These are phyloP conservation scores for Aureobasidium musti DNA, from an alignment of 2,329 filamentous ascomycete genomes.

Conservation along the genomic window DNA sequence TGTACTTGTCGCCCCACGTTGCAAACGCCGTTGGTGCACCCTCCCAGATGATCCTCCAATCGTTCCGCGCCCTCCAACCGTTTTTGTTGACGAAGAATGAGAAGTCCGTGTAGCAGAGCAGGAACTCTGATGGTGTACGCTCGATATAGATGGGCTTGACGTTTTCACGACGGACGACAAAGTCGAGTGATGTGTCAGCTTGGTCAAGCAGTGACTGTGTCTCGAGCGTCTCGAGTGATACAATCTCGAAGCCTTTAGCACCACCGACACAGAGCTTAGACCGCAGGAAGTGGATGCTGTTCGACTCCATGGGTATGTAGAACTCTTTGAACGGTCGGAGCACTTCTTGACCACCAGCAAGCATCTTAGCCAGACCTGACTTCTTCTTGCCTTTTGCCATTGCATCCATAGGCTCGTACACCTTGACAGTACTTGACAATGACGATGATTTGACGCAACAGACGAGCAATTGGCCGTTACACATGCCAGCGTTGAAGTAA, in stretches of 20 bases:
- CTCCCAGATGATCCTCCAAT: slow-evolving; percentile 98
- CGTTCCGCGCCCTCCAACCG: slow-evolving; percentile 91
- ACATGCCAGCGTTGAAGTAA: slow-evolving; percentile 98
- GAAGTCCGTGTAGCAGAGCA: slow-evolving; percentile 98
- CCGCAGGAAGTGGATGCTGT: slow-evolving; percentile 95
- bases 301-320: slow-evolving; percentile 98
- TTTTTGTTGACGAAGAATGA: slow-evolving; percentile 99
- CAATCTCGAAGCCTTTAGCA: slow-evolving; percentile 93
- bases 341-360: slow-evolving; percentile 89
- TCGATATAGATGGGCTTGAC: slow-evolving; percentile 97
- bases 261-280: slow-evolving; percentile 97
- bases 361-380: slow-evolving; percentile 93
- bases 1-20: slow-evolving; percentile 87
- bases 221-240: slow-evolving; percentile 94
- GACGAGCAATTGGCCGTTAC: slow-evolving; percentile 87
- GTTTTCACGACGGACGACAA: slow-evolving; percentile 90
- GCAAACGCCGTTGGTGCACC: slow-evolving; percentile 90
- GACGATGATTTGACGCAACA: slow-evolving; percentile 95
- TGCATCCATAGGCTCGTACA: slow-evolving; percentile 96
- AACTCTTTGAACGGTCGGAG: slow-evolving; percentile 98
- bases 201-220: slow-evolving; percentile 96
- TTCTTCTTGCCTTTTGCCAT: slow-evolving; percentile 86
- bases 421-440: slow-evolving; percentile 94
- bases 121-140: slow-evolving; percentile 91
- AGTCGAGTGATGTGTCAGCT: slow-evolving; percentile 95